phyloP scores from a whole-genome alignment of 2,329 filamentous ascomycete genomes.

The Xylariaceae sp. region DNA sequence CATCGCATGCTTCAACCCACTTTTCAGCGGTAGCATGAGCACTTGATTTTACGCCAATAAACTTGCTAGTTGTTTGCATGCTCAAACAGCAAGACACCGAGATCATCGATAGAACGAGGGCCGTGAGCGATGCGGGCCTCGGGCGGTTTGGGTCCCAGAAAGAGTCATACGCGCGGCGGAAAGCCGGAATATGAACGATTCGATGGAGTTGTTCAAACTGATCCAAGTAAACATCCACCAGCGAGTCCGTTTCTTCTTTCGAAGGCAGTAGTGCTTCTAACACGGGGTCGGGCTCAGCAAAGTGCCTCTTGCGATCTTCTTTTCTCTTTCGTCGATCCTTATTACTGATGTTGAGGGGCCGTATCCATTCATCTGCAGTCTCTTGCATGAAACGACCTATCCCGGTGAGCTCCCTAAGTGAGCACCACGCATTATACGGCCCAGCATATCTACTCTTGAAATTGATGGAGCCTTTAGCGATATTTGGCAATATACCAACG shows the following conservation, averaged over 20 bases:
- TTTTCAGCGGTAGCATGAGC: conserved; percentile 50
- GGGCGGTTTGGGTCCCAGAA: conserved; percentile 48
- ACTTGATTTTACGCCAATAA: conserved; percentile 54
- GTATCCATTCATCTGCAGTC: conserved; percentile 57
- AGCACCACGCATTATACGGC: conserved; percentile 56
- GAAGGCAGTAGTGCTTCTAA: conserved; percentile 48
- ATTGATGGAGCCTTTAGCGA: conserved; percentile 48
- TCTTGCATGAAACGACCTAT: conserved; percentile 58
- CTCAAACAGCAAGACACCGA: conserved; percentile 54
- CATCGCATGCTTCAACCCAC: conserved; percentile 53
- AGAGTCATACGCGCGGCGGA: conserved; percentile 49
- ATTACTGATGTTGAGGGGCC: conserved; percentile 50
- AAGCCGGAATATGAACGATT: conserved; percentile 56
- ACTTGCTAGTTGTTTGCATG: conserved; percentile 47
- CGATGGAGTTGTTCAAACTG: conserved; percentile 52
- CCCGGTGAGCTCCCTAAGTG: conserved; percentile 51
- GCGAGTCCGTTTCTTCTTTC: conserved; percentile 44
- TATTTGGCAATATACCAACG: conserved; percentile 21
- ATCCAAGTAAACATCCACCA: conserved; percentile 47
- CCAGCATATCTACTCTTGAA: conserved; percentile 58
- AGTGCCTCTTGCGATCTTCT: conserved; percentile 47
- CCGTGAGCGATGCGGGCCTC: conserved; percentile 50
- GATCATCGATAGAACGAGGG: conserved; percentile 55
- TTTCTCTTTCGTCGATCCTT: conserved; percentile 52
- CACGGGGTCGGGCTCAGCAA: conserved; percentile 42